A percentile compares a stretch with the other conserved stretches of the same genome.
These are phyloP conservation scores for Luzula sylvatica DNA, from an alignment of 176 grass and related monocot genomes.

Conservation along the genomic window DNA sequence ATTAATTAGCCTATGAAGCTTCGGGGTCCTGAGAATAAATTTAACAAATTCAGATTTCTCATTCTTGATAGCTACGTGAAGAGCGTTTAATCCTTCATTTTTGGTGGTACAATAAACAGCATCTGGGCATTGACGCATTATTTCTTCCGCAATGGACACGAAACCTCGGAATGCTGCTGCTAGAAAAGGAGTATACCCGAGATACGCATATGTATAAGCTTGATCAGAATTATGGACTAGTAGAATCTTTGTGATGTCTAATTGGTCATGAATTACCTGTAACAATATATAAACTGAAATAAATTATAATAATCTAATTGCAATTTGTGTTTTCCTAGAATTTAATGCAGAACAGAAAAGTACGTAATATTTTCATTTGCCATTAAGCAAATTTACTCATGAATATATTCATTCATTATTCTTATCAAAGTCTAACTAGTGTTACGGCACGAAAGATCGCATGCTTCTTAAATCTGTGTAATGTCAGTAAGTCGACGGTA, in stretches of 20 bases:
- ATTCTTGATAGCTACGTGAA: not conserved
- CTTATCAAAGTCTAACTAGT: too few relatives aligned
- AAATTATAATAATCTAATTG: too few relatives aligned
- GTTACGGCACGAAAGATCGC: too few relatives aligned
- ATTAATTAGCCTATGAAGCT: constrained; percentile 9
- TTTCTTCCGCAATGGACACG: constrained; percentile 1
- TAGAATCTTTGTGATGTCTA: constrained; percentile 4
- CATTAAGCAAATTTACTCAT: too few relatives aligned
- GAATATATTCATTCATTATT: too few relatives aligned
- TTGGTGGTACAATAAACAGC: not conserved
- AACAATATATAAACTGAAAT: too few relatives aligned
- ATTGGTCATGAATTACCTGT: not conserved
- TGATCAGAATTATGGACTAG: not conserved
- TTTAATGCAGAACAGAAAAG: too few relatives aligned
- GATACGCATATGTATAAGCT: not conserved
- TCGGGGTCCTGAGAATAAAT: not conserved
- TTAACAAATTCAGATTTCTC: not conserved
- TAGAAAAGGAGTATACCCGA: not conserved
- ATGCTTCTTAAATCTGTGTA: too few relatives aligned
- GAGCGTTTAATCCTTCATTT: not conserved
- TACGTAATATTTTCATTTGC: too few relatives aligned
- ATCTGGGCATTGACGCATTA: not conserved
- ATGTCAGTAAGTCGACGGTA: too few relatives aligned
- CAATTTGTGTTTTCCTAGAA: not conserved
- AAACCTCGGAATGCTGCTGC: not conserved